phyloP scores from a whole-genome alignment of 202 grass and related monocot species.

The Miscanthus sacchariflorus region DNA sequence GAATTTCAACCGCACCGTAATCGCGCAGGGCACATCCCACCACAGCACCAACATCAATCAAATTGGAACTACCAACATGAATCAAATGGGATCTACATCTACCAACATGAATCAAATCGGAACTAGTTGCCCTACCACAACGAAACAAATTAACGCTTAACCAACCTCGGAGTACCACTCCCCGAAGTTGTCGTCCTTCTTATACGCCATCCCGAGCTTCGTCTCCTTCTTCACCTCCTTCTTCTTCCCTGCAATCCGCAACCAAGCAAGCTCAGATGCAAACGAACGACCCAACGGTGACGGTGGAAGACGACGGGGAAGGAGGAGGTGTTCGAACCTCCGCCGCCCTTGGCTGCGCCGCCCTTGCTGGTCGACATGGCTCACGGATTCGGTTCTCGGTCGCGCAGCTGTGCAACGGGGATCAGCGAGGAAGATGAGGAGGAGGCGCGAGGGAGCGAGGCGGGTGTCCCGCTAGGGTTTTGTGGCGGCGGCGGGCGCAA shows the following conservation, averaged over 20 bases:
- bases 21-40: no score
- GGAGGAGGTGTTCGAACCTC: slow-evolving; percentile 33
- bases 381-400: slow-evolving; percentile 20
- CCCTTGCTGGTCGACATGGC: slow-evolving; percentile 54
- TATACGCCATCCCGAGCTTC: slow-evolving; percentile 78
- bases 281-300: neutral
- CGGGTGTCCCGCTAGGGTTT: slow-evolving; percentile 4
- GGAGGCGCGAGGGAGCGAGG: neutral
- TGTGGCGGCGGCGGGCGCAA: neutral
- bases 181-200: slow-evolving; percentile 94
- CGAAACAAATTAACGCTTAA: neutral
- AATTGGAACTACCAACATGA: neutral
- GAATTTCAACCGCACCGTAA: neutral
- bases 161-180: slow-evolving; percentile 97
- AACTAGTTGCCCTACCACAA: neutral
- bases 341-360: slow-evolving; percentile 18
- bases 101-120: neutral
- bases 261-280: slow-evolving; percentile 10
- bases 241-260: slow-evolving; percentile 64
- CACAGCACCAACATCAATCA: neutral
- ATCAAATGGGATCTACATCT: neutral
- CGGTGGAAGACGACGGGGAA: neutral
- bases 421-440: neutral
- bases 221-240: slow-evolving; percentile 99
- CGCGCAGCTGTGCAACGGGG: neutral